Base-by-base conservation (phyloP, 1,284 basidiomycete genomes). In the Rhizoctonia solani region DNA sequence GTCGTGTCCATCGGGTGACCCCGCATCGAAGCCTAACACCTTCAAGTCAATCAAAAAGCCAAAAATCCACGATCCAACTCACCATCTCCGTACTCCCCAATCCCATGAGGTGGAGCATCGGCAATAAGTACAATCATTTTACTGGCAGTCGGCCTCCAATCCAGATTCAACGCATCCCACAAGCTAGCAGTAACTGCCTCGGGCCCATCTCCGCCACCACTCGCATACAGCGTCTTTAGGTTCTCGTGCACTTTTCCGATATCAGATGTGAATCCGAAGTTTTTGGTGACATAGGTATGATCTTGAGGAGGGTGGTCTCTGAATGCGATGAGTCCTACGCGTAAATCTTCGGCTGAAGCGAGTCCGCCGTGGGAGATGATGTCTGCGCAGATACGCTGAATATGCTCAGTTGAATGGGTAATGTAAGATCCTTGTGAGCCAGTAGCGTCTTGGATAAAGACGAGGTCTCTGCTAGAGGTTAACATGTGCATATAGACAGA, bases 111-210 rank as follows among this genome's bases (percentile, higher is more conserved):
- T 27, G 96, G 97, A 0, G 96, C 96, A 82, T 99, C 97, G 9
- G 97, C 94, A 73, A 98, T 95, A 72, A 95, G 84, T 4, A 95
- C 92, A 54, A 94, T 86, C 91, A 99, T 98, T 81, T 93, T 97
- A 74, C 91, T 94, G 16, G 96, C 93, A 61, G 87, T 79, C 54
- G 84, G 82, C 72, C 97, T 83, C 97, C 97, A 99, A 42, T 95
- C 89, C 85, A 98, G 90, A 66, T 87, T 85, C 72, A 95, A 76
- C 14, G 88, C 89, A 72, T 95, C 94, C 6, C 88, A 87, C 77
- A 99, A 81, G 11, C 91, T 96, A 2, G 96, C 95, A 0, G 97
- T 99, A 68, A 98, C 92, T 2, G 95, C 97, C 76, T 99, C 97
- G 0, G 97, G 97, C 0, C 97, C 96, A 81, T 99, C 96, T 11